Evolutionary conservation across 2,329 filamentous ascomycete species (phyloP).

Genomic region (Huntiella moniliformis): DNA sequence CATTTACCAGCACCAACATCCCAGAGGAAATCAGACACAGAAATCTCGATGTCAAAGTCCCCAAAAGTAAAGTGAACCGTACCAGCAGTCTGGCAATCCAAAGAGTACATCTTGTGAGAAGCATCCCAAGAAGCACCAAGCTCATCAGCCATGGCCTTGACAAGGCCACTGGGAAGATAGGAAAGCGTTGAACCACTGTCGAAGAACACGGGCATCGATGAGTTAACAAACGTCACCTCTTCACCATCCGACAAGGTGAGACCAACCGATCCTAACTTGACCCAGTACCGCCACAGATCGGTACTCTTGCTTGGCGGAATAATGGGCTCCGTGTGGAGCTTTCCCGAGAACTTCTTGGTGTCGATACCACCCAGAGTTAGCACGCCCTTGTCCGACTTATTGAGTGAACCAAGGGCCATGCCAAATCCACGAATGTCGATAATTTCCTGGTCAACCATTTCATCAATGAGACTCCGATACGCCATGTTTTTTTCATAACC

Average conservation of each 20-base stretch:
- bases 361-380: conserved; percentile 28
- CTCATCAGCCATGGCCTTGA: conserved; percentile 24
- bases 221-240: conserved; percentile 16
- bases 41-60: conserved; percentile 24
- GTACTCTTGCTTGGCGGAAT: conserved; percentile 16
- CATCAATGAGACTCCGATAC: conserved; percentile 18
- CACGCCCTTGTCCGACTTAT: conserved; percentile 15
- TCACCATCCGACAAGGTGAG: conserved; percentile 10
- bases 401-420: conserved; percentile 18
- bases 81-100: conserved; percentile 26
- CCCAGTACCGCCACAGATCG: conserved; percentile 21
- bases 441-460: conserved; percentile 16
- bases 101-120: conserved; percentile 26
- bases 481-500: conserved; percentile 16
- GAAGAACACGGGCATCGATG: conserved; percentile 31
- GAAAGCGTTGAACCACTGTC: conserved; percentile 51
- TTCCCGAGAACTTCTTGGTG: conserved; percentile 25
- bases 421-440: conserved; percentile 18
- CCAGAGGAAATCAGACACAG: conserved; percentile 29
- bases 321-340: conserved; percentile 17
- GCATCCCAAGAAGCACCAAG: conserved; percentile 27
- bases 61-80: conserved; percentile 31
- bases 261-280: conserved; percentile 22
- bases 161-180: conserved; percentile 41
- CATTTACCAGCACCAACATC: conserved; percentile 18